Percentiles rank a stretch among this genome's conserved stretches.
Conservation (phyloP, 2,329 filamentous ascomycete species). For the Trichoderma sp. region DNA sequence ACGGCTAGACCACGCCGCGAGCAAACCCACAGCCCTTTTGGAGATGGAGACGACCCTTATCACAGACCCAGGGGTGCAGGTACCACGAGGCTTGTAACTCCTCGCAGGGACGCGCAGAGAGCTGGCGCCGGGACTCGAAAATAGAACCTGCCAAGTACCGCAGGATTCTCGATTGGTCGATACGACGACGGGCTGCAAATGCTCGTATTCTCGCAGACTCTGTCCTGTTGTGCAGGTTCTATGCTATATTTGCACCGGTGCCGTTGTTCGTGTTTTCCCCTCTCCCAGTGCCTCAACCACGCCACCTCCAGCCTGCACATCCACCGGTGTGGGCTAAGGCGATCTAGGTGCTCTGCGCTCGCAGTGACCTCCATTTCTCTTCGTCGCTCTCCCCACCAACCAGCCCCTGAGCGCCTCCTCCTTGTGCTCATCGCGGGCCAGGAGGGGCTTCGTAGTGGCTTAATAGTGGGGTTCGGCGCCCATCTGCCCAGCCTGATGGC, state of each 20-base stretch:
- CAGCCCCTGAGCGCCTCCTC: background rate
- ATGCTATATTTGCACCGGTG: background rate
- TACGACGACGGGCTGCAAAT: background rate
- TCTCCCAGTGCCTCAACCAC: background rate
- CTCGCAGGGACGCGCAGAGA: background rate
- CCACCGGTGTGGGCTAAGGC: background rate
- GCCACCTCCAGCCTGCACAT: background rate
- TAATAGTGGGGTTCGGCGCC: background rate
- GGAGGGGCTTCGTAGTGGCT: background rate
- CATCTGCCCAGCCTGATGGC: background rate
- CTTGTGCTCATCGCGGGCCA: background rate
- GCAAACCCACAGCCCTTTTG: conserved; percentile 11
- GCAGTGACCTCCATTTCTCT: background rate
- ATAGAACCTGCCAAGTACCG: background rate
- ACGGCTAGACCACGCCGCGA: conserved; percentile 21
- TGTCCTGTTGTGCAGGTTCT: background rate
- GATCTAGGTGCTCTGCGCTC: background rate
- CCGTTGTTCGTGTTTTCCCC: background rate
- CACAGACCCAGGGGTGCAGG: conserved; percentile 20
- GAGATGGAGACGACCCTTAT: conserved; percentile 22
- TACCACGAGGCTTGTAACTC: background rate
- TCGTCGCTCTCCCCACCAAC: background rate
- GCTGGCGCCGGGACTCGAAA: background rate
- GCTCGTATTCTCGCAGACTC: background rate
- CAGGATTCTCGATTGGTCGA: background rate